phyloP scores from a whole-genome alignment of 2,329 filamentous ascomycete genomes.

The Graphilbum sp. region DNA sequence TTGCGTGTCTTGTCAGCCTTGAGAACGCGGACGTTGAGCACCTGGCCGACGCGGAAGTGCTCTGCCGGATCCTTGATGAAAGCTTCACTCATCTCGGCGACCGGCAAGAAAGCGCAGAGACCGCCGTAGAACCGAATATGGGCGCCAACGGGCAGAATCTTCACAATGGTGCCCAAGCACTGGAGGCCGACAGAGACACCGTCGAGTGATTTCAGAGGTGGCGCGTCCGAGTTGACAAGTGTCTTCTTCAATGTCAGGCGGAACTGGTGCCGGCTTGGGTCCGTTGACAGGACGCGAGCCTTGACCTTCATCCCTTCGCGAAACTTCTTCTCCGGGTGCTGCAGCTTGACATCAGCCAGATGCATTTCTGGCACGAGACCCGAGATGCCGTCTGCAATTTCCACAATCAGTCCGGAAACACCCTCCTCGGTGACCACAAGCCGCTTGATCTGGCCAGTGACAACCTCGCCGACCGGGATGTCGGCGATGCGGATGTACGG shows the following conservation, averaged over 20 bases:
- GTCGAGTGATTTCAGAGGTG: conserved; percentile 65
- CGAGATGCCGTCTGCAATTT: conserved; percentile 69
- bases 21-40: conserved; percentile 78
- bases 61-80: conserved; percentile 79
- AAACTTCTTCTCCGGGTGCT: conserved; percentile 94
- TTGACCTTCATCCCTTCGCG: conserved; percentile 72
- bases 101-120: conserved; percentile 73
- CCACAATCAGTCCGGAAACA: conserved; percentile 65
- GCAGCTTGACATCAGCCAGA: conserved; percentile 70
- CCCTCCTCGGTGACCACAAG: conserved; percentile 65
- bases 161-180: conserved; percentile 74
- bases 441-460: conserved; percentile 74
- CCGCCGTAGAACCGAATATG: conserved; percentile 83
- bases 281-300: conserved; percentile 67
- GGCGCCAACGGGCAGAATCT: conserved; percentile 61
- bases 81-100: conserved; percentile 95
- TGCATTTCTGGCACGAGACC: conserved; percentile 84
- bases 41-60: conserved; percentile 82
- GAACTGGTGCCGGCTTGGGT: conserved; percentile 60
- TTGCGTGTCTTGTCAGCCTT: conserved; percentile 55
- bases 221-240: conserved; percentile 72
- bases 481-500: conserved; percentile 86
- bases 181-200: conserved; percentile 59
- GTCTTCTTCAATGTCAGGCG: conserved; percentile 89
- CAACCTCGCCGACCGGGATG: conserved; percentile 61